These are phyloP conservation scores for Solanum appendiculatum DNA, from an alignment of 257 asterid species.

Conservation along the genomic window DNA sequence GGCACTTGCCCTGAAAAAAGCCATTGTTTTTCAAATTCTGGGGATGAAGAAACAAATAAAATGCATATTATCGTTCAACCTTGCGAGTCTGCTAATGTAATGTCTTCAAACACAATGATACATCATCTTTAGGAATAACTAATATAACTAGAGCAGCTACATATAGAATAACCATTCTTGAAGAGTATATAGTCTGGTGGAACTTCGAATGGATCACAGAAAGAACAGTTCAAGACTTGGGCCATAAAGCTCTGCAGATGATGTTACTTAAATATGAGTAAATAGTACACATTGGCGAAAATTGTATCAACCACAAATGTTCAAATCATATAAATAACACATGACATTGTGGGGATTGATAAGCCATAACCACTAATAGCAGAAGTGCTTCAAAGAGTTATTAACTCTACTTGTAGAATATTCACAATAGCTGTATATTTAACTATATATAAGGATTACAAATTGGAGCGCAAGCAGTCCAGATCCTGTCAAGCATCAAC, in stretches of 20 bases:
- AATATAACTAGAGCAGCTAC: not conserved
- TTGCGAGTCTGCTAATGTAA: not conserved
- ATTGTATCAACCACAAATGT: not conserved
- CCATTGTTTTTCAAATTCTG: not conserved
- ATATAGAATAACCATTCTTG: not conserved
- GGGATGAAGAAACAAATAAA: not conserved
- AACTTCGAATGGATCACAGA: not conserved
- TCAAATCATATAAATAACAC: not conserved
- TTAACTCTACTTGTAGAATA: not conserved
- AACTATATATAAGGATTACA: not conserved
- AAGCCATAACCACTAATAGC: not conserved
- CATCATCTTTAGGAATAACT: not conserved
- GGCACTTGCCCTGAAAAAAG: not conserved
- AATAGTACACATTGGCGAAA: not conserved
- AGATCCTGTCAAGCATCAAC: conserved; percentile 12
- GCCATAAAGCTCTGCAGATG: not conserved
- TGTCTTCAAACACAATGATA: not conserved
- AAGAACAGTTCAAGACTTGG: not conserved
- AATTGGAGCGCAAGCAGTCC: not conserved
- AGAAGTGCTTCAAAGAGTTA: not conserved
- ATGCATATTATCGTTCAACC: not conserved
- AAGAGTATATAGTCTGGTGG: not conserved
- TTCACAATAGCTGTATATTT: not conserved
- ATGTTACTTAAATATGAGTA: not conserved
- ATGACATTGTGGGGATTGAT: not conserved